Base-by-base conservation (phyloP, 2,329 filamentous ascomycete species). In the Xylariaceae sp. region DNA sequence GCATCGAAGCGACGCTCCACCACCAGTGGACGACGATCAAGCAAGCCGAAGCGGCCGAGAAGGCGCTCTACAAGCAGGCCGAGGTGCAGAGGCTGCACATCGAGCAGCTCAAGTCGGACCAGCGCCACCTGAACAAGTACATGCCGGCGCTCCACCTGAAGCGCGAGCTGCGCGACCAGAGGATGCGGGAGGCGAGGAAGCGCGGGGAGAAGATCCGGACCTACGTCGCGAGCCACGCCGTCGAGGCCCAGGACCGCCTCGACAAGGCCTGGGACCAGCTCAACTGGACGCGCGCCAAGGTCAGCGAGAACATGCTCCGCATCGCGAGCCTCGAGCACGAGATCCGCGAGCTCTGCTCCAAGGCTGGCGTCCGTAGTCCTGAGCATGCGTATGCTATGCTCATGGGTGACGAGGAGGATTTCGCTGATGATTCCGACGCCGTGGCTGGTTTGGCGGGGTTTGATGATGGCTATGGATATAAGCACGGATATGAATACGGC, bases 11-110 rank as follows among this genome's bases (percentile, higher is more conserved):
- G 8, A 37, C 45, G 17, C 26, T 68, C 11, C 31, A 26, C 0
- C 4, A 26, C 5, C 65, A 65, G 14, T 63, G 62, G 53, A 3
- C 39, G 3, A 26, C 49, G 2, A 40, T 64, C 19, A 36, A 11
- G 2, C 28, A 28, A 0, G 28, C 50, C 9, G 46, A 66, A 8
- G 54, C 39, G 3, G 29, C 56, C 4, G 45, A 56, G 29, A 24
- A 37, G 2, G 24, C 16, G 14, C 37, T 65, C 2, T 28, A 53
- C 21, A 5, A 17, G 34, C 36, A 56, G 7, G 26, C 55, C n/a
- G 46, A 55, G 23, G n/a, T 29, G 29, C 57, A 66, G 50, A 8
- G 34, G 1, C 8, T 41, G 28, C 33, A 44, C n/a, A 61, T 65
- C 48, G 14, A 33, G 8, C 33, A 26, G 1, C 55, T 59, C 4